Base-by-base conservation (phyloP, 1,284 basidiomycete species). In the Caloboletus firmus region DNA sequence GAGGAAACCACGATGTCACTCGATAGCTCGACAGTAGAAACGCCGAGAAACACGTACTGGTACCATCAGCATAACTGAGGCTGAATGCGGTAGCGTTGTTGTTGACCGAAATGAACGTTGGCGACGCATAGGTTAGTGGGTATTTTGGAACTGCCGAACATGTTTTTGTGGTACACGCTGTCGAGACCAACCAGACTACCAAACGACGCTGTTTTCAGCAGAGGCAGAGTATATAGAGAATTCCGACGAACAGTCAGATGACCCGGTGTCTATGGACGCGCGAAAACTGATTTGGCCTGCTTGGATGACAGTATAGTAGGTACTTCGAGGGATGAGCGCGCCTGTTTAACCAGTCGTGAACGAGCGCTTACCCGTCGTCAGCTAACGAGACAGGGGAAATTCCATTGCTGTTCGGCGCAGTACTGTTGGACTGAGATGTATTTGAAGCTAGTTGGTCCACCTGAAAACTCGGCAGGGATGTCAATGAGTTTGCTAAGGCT, bases 251-350 rank as follows among this genome's bases (percentile, higher is more conserved):
- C 65, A 39, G 34, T 67, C 65, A 12, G 87, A 78, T 5, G 89
- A 91, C n/a, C 77, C 89, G 1, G 89, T 90, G 67, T 91, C 88
- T 39, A 91, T 70, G 1, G 81, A 80, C n/a, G 85, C 79, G 17
- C 87, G 83, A 60, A 89, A 86, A 62, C 71, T 81, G 57, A 87
- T 79, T 55, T 76, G 73, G 37, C 87, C 89, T 37, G 77, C 72
- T 55, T 78, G 69, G 45, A 89, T 74, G 41, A 87, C 68, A 17
- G 79, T 72, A 62, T 81, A 89, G 63, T 89, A 91, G 4, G 87
- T 82, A 64, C 85, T 88, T 61, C 13, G 45, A n/a, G 26, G 22
- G 22, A 53, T 67, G 43, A 59, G 63, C 47, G 40, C 46, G 37
- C 57, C 42, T 44, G 51, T 45, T 32, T 57, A 24, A 63, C 39